Evolutionary conservation across 2,329 filamentous ascomycete genomes (phyloP), one percentile per base, ranked within the genome.

Genomic region (Tympanopsis confertula): DNA sequence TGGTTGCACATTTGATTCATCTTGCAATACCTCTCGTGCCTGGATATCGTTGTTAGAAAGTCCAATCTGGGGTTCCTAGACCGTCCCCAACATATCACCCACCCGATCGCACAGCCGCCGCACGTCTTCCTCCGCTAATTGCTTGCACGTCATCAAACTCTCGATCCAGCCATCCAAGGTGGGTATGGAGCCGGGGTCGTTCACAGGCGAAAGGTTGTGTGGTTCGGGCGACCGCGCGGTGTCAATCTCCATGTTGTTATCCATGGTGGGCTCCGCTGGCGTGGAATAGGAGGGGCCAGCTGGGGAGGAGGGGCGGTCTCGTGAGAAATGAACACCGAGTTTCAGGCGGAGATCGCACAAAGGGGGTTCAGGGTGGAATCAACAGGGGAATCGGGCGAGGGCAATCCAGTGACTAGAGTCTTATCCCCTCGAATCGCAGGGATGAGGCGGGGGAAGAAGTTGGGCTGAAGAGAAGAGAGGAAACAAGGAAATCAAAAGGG

Each of bases 1-100:
- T 59, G 91, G 91, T 68, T 98, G 91, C 47, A 98, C 91, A 58
- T 98, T 98, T 40, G 88, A 95, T 67, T 98, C 91, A 38, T 94
- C 87, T 65, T 94, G 87, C 50, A 98, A 70, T 44, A 98, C 88
- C 66, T 98, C 91, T 63, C 88, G 78, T 56, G 91, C 88, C 87
- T 94, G 51, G 10, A 33, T 12, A 13, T 26, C 7, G n/a, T 10
- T 10, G 7, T n/a, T n/a, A n/a, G n/a, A 10, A 10, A n/a, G 22
- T 26, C 22, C 7, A 26, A 10, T 10, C 22, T 26, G 22, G n/a
- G 7, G 22, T 26, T n/a, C 22, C 22, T 10, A 10, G 22, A 26
- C 22, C 22, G n/a, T 26, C 7, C n/a, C 22, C 22, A 7, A 26
- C 7, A 7, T 26, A 33, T 12, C 10, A 33, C 30, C 12, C 30